Percentiles rank a stretch among this genome's conserved stretches.
phyloP scores from a whole-genome alignment of 306 rosid species.

The Abrus pulchellus region DNA sequence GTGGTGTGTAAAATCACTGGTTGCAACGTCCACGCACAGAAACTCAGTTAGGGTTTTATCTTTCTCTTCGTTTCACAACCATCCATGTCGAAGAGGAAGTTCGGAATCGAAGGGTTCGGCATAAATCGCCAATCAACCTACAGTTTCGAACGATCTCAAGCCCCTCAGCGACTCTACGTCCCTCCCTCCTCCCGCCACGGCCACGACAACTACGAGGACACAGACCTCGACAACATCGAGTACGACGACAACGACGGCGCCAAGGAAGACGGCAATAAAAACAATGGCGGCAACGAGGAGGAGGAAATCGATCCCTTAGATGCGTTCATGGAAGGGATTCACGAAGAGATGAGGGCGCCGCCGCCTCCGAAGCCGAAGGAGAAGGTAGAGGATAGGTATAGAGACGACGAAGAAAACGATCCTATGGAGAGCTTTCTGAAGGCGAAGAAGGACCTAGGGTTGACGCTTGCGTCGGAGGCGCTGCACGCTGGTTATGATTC shows the following conservation, averaged over 20 bases:
- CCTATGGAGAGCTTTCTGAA: slow-evolving; percentile 89
- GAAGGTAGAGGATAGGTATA: slow-evolving; percentile 75
- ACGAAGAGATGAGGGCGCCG: slow-evolving; percentile 82
- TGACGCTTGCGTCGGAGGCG: slow-evolving; percentile 91
- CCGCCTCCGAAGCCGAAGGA: slow-evolving; percentile 78
- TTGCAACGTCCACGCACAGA: slow-evolving; percentile 18
- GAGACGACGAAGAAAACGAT: slow-evolving; percentile 88
- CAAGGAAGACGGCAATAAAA: slow-evolving; percentile 43
- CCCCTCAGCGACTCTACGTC: slow-evolving; percentile 84
- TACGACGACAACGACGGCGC: slow-evolving; percentile 61
- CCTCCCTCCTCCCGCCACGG: slow-evolving; percentile 88
- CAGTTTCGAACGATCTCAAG: slow-evolving; percentile 84
- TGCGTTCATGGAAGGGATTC: slow-evolving; percentile 97
- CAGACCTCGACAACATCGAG: slow-evolving; percentile 82
- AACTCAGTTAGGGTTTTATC: slow-evolving; percentile 53
- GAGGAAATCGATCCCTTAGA: slow-evolving; percentile 92
- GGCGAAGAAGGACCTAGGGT: slow-evolving; percentile 89
- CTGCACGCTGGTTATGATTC: slow-evolving; percentile 91
- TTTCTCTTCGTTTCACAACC: neutral
- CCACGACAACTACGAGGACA: slow-evolving; percentile 87
- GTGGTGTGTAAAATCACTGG: neutral
- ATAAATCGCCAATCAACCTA: slow-evolving; percentile 85
- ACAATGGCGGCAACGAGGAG: slow-evolving; percentile 47
- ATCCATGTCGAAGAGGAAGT: slow-evolving; percentile 88
- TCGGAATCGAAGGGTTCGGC: slow-evolving; percentile 95